Base-by-base conservation (phyloP, 2,329 filamentous ascomycete genomes). In the Plenodomus lindquistii region DNA sequence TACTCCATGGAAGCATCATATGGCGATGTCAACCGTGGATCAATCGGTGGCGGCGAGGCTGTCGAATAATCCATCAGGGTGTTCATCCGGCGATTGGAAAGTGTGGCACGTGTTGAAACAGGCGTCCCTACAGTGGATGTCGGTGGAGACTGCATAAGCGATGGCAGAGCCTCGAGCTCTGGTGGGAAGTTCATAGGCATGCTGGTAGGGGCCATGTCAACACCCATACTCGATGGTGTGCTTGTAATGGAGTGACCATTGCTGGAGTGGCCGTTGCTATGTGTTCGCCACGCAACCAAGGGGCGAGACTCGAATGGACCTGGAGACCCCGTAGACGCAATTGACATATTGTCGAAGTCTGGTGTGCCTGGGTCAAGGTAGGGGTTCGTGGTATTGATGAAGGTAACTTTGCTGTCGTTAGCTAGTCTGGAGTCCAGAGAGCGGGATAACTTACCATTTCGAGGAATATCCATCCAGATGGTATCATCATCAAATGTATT, bases 401-500 rank as follows among this genome's bases (percentile, higher is more conserved):
- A 86, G 6, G 81, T 82, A 36, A 86, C 81, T 81, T 60, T 20
- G 15, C 31, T 15, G 22, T 40, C 43, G 38, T 66, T 44, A 60
- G 50, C 27, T 16, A 29, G 31, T 36, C 24, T 19, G 40, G 20
- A 40, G 19, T 41, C 37, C 13, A n/a, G 36, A 43, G 48, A 36
- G 17, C 20, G 13, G 19, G 37, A 20, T n/a, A 34, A 48, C 72
- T 36, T 70, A 83, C 81, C 75, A 55, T 82, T 77, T 57, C 79
- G 81, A 2, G 84, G 84, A 24, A 86, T 79, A 50, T 84, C 79
- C 27, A 86, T 73, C 84, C 84, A 86, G n/a, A 82, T 75, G 48
- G 78, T 82, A 50, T 81, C 75, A 49, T 82, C 77, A 48, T 80
- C 76, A 59, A 86, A 86, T 2, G 83, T 85, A 69, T 86, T 84